These are phyloP conservation scores for Candida andamanensis DNA, from an alignment of 805 yeast genomes.

Conservation along the genomic window DNA sequence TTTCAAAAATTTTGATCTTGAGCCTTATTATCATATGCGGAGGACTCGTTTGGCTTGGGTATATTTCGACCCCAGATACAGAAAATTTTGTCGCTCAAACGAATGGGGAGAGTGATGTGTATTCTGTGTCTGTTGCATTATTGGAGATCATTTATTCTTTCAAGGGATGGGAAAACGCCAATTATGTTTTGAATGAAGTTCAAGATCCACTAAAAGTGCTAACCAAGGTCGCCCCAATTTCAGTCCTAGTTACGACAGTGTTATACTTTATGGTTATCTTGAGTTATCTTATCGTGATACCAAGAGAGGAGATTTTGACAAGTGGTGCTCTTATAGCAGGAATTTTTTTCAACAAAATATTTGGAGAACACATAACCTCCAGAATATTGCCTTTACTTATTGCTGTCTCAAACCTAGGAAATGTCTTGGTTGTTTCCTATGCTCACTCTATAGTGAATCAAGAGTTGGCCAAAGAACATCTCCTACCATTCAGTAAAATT, in stretches of 20 bases:
- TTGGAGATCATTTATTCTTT: constrained; percentile 58
- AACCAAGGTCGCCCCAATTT: constrained; percentile 56
- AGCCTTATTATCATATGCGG: constrained; percentile 48
- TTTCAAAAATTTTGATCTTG: constrained; percentile 48
- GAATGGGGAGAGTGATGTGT: constrained; percentile 37
- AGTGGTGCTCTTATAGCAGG: constrained; percentile 67
- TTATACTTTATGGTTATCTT: constrained; percentile 53
- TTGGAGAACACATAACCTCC: constrained; percentile 49
- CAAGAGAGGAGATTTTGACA: constrained; percentile 39
- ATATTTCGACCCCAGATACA: constrained; percentile 17
- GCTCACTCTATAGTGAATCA: constrained; percentile 57
- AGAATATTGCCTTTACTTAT: constrained; percentile 51
- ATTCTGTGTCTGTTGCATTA: constrained; percentile 51
- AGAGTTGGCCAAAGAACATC: constrained; percentile 48
- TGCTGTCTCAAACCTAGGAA: constrained; percentile 60
- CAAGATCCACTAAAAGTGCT: constrained; percentile 52
- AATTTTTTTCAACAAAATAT: constrained; percentile 50
- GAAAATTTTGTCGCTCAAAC: too few species aligned
- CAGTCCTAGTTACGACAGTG: constrained; percentile 47
- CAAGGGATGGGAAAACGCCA: constrained; percentile 69
- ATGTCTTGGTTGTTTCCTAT: constrained; percentile 58
- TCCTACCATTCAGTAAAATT: constrained; percentile 46
- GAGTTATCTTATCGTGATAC: constrained; percentile 54
- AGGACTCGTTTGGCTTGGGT: constrained; percentile 30
- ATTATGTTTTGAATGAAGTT: constrained; percentile 56